These are phyloP conservation scores for Gloeostereum incarnatum DNA, from an alignment of 768 basidiomycete genomes.

Conservation along the genomic window DNA sequence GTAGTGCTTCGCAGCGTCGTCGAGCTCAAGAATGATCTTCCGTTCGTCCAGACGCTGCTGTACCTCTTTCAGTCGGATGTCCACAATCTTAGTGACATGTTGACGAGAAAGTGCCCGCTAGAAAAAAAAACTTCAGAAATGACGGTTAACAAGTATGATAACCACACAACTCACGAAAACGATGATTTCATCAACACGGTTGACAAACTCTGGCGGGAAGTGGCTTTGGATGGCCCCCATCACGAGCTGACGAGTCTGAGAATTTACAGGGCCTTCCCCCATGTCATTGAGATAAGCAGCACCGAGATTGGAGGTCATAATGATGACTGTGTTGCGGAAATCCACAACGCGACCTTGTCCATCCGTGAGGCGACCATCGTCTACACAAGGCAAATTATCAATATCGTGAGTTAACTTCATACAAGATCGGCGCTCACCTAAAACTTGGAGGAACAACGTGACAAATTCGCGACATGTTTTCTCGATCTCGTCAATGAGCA, in stretches of 20 bases:
- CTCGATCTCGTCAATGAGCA: conserved; percentile 85
- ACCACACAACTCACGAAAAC: conserved; percentile 43
- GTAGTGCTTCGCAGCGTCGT: conserved; percentile 68
- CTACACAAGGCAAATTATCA: conserved; percentile 91
- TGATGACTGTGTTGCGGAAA: conserved; percentile 88
- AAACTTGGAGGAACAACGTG: conserved; percentile 42
- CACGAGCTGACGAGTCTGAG: conserved; percentile 54
- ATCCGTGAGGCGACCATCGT: conserved; percentile 88
- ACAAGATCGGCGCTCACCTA: too few species aligned
- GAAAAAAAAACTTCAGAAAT: conserved; percentile 18
- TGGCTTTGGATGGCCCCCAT: conserved; percentile 73
- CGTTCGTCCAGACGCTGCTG: conserved; percentile 69
- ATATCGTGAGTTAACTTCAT: too few species aligned
- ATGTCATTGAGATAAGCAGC: conserved; percentile 69
- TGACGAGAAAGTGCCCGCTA: conserved; percentile 72
- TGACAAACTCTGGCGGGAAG: conserved; percentile 91
- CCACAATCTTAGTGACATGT: conserved; percentile 80
- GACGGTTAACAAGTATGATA: conserved; percentile 7
- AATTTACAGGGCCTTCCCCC: conserved; percentile 58
- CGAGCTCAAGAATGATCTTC: conserved; percentile 75
- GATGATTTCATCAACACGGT: conserved; percentile 81
- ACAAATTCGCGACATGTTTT: conserved; percentile 77
- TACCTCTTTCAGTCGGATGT: conserved; percentile 80
- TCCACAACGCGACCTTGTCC: conserved; percentile 85
- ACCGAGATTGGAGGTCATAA: conserved; percentile 92